These are phyloP conservation scores for Mycena sp. DNA, from an alignment of 1,284 basidiomycete species.

Conservation along the genomic window DNA sequence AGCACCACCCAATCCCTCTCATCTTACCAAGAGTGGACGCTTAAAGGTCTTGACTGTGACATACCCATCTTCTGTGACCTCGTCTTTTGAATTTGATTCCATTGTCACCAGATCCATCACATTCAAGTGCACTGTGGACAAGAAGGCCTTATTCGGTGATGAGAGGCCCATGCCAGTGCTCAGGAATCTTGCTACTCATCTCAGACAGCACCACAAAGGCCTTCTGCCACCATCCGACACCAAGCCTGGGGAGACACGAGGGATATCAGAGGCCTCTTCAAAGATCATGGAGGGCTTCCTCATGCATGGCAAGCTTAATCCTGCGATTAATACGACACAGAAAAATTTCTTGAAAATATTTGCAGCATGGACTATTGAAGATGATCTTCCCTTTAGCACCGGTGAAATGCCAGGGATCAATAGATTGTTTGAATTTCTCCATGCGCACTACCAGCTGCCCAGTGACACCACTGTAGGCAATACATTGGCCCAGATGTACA, in stretches of 20 bases:
- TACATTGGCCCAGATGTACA: slow-evolving; percentile 20
- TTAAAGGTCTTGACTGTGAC: no score
- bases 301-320: slow-evolving; percentile 14
- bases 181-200: slow-evolving; percentile 17
- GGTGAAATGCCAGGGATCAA: no score
- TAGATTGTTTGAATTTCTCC: no score
- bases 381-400: slow-evolving; percentile 13
- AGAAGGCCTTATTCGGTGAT: neutral
- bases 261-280: neutral
- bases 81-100: neutral
- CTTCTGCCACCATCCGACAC: neutral
- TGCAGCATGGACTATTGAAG: slow-evolving; percentile 16
- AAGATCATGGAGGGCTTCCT: slow-evolving; percentile 25
- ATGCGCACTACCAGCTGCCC: neutral
- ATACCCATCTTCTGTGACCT: no score
- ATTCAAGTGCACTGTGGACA: neutral
- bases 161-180: neutral
- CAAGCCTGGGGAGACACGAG: neutral
- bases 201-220: neutral
- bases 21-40: no score
- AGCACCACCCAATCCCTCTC: no score
- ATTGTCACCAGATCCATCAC: neutral
- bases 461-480: neutral
- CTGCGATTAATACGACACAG: slow-evolving; percentile 11
- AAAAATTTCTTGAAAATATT: slow-evolving; percentile 13